Conservation (phyloP, 116 monocot genomes). For the Phalaenopsis hybrid region DNA sequence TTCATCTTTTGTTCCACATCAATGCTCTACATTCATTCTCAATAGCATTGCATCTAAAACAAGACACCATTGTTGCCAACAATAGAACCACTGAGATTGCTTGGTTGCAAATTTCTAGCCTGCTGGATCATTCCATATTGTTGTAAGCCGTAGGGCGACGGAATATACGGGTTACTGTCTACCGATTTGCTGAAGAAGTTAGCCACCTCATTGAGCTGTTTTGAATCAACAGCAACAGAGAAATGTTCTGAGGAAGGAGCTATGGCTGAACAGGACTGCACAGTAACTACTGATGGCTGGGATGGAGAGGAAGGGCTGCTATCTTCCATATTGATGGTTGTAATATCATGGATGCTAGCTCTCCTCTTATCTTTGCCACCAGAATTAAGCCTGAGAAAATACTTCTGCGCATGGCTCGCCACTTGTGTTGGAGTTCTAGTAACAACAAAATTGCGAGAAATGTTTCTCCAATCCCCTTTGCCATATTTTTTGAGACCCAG, state of each 20-base stretch:
- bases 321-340: slow-evolving; percentile 14
- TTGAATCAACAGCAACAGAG: slow-evolving; percentile 27
- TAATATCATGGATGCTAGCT: slow-evolving; percentile 30
- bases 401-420: slow-evolving; percentile 27
- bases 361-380: slow-evolving; percentile 33
- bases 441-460: slow-evolving; percentile 16
- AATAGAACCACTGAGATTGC: slow-evolving; percentile 11
- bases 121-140: slow-evolving; percentile 19
- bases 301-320: slow-evolving; percentile 13
- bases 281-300: slow-evolving; percentile 12
- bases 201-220: slow-evolving; percentile 15
- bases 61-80: neutral
- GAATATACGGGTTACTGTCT: slow-evolving; percentile 13
- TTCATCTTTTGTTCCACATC: neutral
- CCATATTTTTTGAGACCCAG: slow-evolving; percentile 27
- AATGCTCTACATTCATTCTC: neutral
- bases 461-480: slow-evolving; percentile 27
- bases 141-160: slow-evolving; percentile 14
- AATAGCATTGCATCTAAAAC: neutral
- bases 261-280: slow-evolving; percentile 17
- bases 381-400: slow-evolving; percentile 26
- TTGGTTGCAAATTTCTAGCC: neutral
- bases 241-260: slow-evolving; percentile 9
- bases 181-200: slow-evolving; percentile 4
- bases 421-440: slow-evolving; percentile 25